phyloP scores from a whole-genome alignment of 768 basidiomycete genomes.

The Suillus weaverae region DNA sequence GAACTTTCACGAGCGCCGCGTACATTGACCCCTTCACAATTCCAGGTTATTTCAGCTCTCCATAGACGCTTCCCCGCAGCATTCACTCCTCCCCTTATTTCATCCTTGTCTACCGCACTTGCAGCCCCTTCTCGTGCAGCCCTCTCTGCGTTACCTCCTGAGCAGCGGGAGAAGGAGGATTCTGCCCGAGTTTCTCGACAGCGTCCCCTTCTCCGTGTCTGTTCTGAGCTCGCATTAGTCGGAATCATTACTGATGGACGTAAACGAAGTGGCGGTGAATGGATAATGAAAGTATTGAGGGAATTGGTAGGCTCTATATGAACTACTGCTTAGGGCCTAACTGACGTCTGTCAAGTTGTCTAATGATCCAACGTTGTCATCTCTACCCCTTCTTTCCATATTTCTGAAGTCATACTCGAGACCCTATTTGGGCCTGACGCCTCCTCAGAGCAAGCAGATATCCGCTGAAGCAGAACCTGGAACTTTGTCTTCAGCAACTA shows the following conservation, averaged over 20 bases:
- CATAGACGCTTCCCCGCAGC: slow-evolving; percentile 82
- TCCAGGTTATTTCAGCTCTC: slow-evolving; percentile 81
- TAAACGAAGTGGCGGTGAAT: slow-evolving; percentile 74
- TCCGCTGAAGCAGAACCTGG: slow-evolving; percentile 54
- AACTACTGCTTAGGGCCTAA: slow-evolving; percentile 11
- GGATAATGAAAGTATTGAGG: slow-evolving; percentile 84
- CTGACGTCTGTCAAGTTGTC: slow-evolving; percentile 58
- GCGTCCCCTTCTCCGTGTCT: slow-evolving; percentile 81
- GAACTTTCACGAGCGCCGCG: background rate
- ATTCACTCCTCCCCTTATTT: slow-evolving; percentile 73
- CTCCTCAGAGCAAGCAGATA: slow-evolving; percentile 60
- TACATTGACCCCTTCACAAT: slow-evolving; percentile 6
- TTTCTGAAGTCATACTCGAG: slow-evolving; percentile 93
- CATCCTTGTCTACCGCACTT: slow-evolving; percentile 56
- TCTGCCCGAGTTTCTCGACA: slow-evolving; percentile 74
- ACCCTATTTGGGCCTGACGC: slow-evolving; percentile 80
- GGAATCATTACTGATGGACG: slow-evolving; percentile 77
- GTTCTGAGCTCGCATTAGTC: slow-evolving; percentile 87
- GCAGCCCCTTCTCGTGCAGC: slow-evolving; percentile 58
- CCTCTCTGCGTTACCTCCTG: slow-evolving; percentile 57
- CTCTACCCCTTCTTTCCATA: slow-evolving; percentile 85
- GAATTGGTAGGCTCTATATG: slow-evolving; percentile 64
- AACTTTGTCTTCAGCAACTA: slow-evolving; percentile 44
- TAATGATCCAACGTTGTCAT: slow-evolving; percentile 82
- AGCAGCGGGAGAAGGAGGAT: slow-evolving; percentile 94